Evolutionary conservation across 2,329 filamentous ascomycete species (phyloP).

Genomic region (Fusarium clavum): DNA sequence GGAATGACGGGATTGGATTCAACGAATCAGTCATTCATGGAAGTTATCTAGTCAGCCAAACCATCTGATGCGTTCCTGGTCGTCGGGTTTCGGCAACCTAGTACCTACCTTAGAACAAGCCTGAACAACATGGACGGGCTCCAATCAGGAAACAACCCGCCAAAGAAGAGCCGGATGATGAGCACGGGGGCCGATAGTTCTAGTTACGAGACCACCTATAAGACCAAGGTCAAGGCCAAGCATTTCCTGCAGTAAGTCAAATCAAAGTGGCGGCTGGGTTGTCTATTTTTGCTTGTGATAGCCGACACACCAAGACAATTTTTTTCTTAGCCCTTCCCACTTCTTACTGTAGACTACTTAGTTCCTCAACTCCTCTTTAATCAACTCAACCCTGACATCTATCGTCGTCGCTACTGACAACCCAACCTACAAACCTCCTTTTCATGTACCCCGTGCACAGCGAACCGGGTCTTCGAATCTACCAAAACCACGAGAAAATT

Average conservation of each 20-base stretch:
- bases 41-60: background rate
- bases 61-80: background rate
- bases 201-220: background rate
- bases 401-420: constrained; percentile 34
- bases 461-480: constrained; percentile 19
- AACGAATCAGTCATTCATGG: constrained; percentile 18
- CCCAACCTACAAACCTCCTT: constrained; percentile 23
- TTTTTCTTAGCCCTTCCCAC: constrained; percentile 43
- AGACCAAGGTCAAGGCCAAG: constrained; percentile 24
- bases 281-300: constrained; percentile 43
- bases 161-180: constrained; percentile 13
- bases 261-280: constrained; percentile 31
- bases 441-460: constrained; percentile 8
- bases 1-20: background rate
- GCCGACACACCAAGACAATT: constrained; percentile 40
- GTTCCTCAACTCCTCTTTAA: constrained; percentile 38
- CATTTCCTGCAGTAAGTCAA: constrained; percentile 24
- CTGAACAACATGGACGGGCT: background rate
- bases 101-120: background rate
- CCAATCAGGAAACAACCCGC: background rate
- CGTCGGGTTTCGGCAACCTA: background rate
- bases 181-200: constrained; percentile 24
- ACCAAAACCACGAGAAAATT: constrained; percentile 21
- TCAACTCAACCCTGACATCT: constrained; percentile 35
- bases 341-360: constrained; percentile 20